These are phyloP conservation scores for Platanus orientalis DNA, from an alignment of 164 flowering plant genomes.

Conservation along the genomic window DNA sequence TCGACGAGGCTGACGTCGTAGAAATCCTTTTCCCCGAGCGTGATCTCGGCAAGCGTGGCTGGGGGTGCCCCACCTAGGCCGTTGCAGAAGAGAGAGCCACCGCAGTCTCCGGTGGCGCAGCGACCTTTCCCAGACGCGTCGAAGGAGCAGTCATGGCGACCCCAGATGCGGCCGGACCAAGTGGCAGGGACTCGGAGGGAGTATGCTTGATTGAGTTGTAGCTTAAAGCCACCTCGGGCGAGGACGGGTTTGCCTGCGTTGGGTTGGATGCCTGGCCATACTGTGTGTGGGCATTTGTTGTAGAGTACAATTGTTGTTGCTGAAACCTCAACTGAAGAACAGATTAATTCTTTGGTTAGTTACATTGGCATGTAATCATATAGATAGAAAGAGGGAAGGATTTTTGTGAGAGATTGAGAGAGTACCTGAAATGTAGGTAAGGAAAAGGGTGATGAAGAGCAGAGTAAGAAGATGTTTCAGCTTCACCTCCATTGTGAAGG, in stretches of 20 bases:
- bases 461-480: slow-evolving; percentile 24
- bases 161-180: slow-evolving; percentile 99
- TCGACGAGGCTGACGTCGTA: slow-evolving; percentile 96
- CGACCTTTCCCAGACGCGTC: slow-evolving; percentile 60
- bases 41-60: slow-evolving; percentile 88
- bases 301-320: slow-evolving; percentile 55
- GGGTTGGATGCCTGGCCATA: slow-evolving; percentile 94
- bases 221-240: slow-evolving; percentile 77
- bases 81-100: slow-evolving; percentile 71
- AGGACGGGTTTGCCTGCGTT: slow-evolving; percentile 72
- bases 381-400: background rate
- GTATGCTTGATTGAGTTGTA: slow-evolving; percentile 53
- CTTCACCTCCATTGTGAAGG: slow-evolving; percentile 21
- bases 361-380: background rate
- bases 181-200: slow-evolving; percentile 50
- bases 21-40: slow-evolving; percentile 81
- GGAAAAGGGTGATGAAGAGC: slow-evolving; percentile 17
- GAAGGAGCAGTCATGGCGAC: slow-evolving; percentile 83
- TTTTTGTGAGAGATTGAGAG: background rate
- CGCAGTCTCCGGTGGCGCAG: slow-evolving; percentile 95
- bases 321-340: slow-evolving; percentile 27
- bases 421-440: slow-evolving; percentile 34
- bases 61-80: slow-evolving; percentile 88
- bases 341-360: too few species aligned
- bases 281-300: slow-evolving; percentile 79